Base-by-base conservation (phyloP, 495 filamentous ascomycete genomes). In the Diplogelasinospora grovesii region DNA sequence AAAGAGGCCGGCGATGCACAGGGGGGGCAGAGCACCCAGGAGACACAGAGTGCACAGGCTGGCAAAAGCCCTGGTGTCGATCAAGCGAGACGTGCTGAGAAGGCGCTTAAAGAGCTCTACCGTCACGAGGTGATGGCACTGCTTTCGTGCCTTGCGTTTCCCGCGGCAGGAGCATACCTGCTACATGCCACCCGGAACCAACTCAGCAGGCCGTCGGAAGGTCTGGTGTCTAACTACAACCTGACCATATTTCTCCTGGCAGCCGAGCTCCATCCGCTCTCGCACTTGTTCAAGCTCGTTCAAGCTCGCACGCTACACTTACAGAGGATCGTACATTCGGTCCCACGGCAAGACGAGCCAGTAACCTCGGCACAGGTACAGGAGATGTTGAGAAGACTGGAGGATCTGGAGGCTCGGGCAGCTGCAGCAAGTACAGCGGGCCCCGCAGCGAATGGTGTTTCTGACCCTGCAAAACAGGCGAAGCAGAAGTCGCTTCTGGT, bases 221-320 rank as follows among this genome's bases (percentile, higher is more conserved):
- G 86, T 2, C 68, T 94, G 10, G 83, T 96, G 11, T 93, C 87
- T 2, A 82, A 92, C 55, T 92, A 87, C 61, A 94, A 95, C 60
- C 73, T 98, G 36, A 88, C 83, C n/a, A 85, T 97, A 46, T 97
- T 96, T 61, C 66, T 95, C 8, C 73, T 95, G 6, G 89, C 86
- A 8, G 81, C 92, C 7, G 89, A 97, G 57, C 60, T 96, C 14
- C 77, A 82, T 2, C 92, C 93, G 2, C 52, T 84, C 36, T 75
- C 83, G 2, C 90, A 96, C 51, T 64, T 89, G 21, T 75, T 95
- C 41, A 85, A 79, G 54, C 74, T 96, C 40, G 70, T 93, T 15
- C 80, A 86, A 53, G 70, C 74, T 10, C 78, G 86, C 14, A 94
- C 86, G 1, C 59, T 92, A n/a, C 78, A 89, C 51, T 74, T 98